Conservation (phyloP, 1,284 basidiomycete species). For the Sporisorium exsertum region DNA sequence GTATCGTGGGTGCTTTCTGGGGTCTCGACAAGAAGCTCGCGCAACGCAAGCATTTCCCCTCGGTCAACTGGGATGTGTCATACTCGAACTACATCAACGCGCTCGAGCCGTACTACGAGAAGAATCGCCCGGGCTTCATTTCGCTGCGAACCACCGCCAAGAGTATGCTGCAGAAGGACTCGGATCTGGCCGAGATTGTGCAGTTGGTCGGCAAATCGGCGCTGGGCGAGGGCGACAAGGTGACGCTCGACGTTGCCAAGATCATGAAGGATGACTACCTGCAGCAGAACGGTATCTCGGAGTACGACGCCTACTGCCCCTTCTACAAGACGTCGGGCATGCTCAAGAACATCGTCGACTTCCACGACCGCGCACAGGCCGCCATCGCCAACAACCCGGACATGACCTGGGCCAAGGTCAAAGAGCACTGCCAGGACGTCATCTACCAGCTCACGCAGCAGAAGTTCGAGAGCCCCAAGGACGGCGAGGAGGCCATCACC, state of each 20-base stretch:
- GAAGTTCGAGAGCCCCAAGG: conserved; percentile 85
- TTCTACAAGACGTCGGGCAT: conserved; percentile 84
- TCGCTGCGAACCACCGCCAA: conserved; percentile 91
- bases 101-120: conserved; percentile 92
- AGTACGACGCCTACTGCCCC: conserved; percentile 96
- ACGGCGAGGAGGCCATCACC: conserved; percentile 65
- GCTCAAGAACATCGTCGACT: conserved; percentile 95
- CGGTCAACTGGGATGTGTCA: conserved; percentile 98
- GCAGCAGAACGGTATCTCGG: conserved; percentile 98
- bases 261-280: conserved; percentile 96
- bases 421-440: conserved; percentile 85
- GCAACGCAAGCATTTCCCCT: conserved; percentile 97
- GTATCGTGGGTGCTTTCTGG: conserved; percentile 96
- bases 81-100: conserved; percentile 99
- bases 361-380: conserved; percentile 88
- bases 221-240: conserved; percentile 96
- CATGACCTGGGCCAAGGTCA: conserved; percentile 91
- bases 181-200: conserved; percentile 97
- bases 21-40: conserved; percentile 87
- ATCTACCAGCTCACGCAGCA: conserved; percentile 97
- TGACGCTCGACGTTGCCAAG: conserved; percentile 94
- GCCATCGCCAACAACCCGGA: conserved; percentile 79
- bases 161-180: conserved; percentile 97
- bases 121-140: conserved; percentile 87
- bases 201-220: conserved; percentile 99